Percentiles rank a stretch among this genome's conserved stretches.
Evolutionary conservation across 768 basidiomycete genomes (phyloP).

Genomic region (Clitopilus hobsonii): DNA sequence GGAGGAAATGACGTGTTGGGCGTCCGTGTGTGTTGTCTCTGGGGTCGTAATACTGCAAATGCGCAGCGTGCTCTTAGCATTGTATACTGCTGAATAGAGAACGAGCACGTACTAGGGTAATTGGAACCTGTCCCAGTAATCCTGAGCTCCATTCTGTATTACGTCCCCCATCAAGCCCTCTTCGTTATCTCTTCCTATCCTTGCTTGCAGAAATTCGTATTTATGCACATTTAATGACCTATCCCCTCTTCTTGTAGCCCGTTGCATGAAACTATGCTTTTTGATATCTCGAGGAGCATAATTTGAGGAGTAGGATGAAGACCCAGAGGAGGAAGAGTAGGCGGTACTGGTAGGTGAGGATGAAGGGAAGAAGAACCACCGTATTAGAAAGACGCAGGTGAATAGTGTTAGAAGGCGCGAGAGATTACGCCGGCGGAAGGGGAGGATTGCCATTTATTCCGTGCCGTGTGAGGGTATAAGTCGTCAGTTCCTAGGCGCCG

Average conservation of each 20-base stretch:
- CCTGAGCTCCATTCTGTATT: slow-evolving; percentile 70
- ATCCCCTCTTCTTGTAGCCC: slow-evolving; percentile 50
- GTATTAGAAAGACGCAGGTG: slow-evolving; percentile 26
- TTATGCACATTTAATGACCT: slow-evolving; percentile 85
- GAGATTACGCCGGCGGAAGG: slow-evolving; percentile 46
- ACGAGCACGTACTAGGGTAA: slow-evolving; percentile 70
- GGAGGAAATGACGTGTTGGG: slow-evolving; percentile 82
- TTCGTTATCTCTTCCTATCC: slow-evolving; percentile 83
- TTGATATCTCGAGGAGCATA: slow-evolving; percentile 36
- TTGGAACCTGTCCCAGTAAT: slow-evolving; percentile 94
- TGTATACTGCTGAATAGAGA: neutral
- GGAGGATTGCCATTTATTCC: slow-evolving; percentile 28
- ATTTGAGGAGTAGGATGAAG: neutral
- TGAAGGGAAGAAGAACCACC: slow-evolving; percentile 29
- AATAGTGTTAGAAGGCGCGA: slow-evolving; percentile 35
- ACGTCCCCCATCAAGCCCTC: slow-evolving; percentile 76
- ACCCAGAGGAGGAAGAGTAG: slow-evolving; percentile 10
- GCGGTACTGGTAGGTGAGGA: slow-evolving; percentile 31
- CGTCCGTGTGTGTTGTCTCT: slow-evolving; percentile 86
- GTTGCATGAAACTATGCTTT: slow-evolving; percentile 49
- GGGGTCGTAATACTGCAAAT: slow-evolving; percentile 63
- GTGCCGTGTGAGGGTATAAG: neutral
- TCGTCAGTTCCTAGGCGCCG: too few relatives aligned
- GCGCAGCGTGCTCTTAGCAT: neutral
- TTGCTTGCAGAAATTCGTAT: slow-evolving; percentile 81